These are phyloP conservation scores for Lachnellula occidentalis DNA, from an alignment of 2,329 filamentous ascomycete genomes.

Conservation along the genomic window DNA sequence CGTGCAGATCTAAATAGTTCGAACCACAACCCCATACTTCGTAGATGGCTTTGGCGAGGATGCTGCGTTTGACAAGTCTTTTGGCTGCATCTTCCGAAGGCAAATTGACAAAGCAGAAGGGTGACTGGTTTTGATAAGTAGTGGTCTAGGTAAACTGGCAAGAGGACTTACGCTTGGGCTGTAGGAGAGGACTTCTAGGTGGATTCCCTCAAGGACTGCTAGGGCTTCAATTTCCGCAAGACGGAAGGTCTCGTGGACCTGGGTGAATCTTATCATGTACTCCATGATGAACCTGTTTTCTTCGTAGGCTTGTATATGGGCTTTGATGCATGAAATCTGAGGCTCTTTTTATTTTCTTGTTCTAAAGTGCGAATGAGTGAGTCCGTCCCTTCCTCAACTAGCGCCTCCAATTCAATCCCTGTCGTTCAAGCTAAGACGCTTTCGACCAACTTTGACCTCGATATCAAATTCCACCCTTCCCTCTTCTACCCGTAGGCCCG, in stretches of 20 bases:
- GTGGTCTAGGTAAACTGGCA: conserved; percentile 10
- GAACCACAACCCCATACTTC: conserved; percentile 78
- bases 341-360: not conserved
- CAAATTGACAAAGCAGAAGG: conserved; percentile 74
- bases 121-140: conserved; percentile 54
- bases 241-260: conserved; percentile 87
- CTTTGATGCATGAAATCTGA: not conserved
- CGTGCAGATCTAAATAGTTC: conserved; percentile 64
- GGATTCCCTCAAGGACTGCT: conserved; percentile 60
- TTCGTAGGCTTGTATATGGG: not conserved
- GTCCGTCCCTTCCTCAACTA: not conserved
- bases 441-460: not conserved
- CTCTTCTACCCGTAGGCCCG: not conserved
- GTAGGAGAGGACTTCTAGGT: conserved; percentile 72
- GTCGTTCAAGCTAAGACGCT: conserved; percentile 9
- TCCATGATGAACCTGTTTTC: conserved; percentile 45
- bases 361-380: not conserved
- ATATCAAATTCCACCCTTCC: conserved; percentile 2
- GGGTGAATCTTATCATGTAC: conserved; percentile 84
- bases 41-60: conserved; percentile 78
- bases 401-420: not conserved
- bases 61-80: conserved; percentile 66
- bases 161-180: conserved; percentile 57
- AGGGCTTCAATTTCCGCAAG: conserved; percentile 77
- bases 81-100: conserved; percentile 59